Evolutionary conservation across 2,329 filamentous ascomycete genomes (phyloP), one percentile per base, ranked within the genome.

Genomic region (Neofusicoccum kwambonambiense): DNA sequence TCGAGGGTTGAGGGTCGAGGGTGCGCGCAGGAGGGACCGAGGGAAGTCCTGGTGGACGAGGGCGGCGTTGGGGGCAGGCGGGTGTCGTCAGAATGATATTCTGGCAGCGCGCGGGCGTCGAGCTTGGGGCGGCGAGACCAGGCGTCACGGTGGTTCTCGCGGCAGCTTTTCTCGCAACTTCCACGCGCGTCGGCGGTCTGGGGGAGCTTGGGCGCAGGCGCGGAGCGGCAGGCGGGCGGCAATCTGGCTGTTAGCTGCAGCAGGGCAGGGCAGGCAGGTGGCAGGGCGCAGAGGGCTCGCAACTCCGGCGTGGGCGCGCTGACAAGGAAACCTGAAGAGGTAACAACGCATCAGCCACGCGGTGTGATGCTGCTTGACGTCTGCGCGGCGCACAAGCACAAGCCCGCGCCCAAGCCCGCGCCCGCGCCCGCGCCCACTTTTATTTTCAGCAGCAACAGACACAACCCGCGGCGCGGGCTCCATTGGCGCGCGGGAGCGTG

Each of bases 281-380:
- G 4, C 27, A 31, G 27, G 27, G 27, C 27, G 6, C 27, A 31
- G 27, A 44, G 41, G 54, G 41, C 39, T 17, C 27, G 27, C 39
- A 44, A 15, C 3, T 42, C 35, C 52, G 54, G 41, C 54, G 27
- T 31, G 4, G 27, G 17, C 35, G 50, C 31, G 42, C 56, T 60
- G 56, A 34, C 56, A 47, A 27, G 56, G 42, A 47, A 60, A 60
- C 41, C 37, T 60, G 56, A 60, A 49, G 41, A 60, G 56, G 39
- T 35, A 54, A 52, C 47, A 62, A 67, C 66, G 27, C 27, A 31
- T 31, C 27, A 31, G 27, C 27, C 27, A 31, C 27, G 67, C 69
- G 54, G 64, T 69, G 15, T 67, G 44, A 62, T 54, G 47, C 49
- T 19, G 31, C 13, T 60, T 60, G 56, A 60, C 56, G 56, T 60